These are phyloP conservation scores for Cladosporium cucumerinum DNA, from an alignment of 2,329 filamentous ascomycete genomes.

Conservation along the genomic window DNA sequence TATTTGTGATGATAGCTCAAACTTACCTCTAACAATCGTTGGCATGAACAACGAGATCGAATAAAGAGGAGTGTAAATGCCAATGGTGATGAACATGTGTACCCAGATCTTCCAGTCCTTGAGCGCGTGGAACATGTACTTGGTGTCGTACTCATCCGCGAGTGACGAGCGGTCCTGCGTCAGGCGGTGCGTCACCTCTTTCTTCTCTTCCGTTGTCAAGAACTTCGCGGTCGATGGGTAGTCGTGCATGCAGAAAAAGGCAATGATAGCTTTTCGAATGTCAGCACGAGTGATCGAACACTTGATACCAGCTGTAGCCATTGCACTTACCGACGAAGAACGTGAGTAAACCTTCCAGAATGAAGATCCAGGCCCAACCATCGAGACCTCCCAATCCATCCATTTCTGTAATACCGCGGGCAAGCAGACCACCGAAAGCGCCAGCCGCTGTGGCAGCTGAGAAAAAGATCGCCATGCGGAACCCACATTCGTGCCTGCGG, in stretches of 20 bases:
- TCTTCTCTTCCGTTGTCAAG: conserved; percentile 43
- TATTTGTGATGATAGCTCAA: conserved; percentile 22
- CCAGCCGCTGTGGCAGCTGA: conserved; percentile 50
- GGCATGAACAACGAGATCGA: conserved; percentile 28
- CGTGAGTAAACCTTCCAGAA: conserved; percentile 56
- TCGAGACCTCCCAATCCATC: conserved; percentile 55
- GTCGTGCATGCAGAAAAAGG: conserved; percentile 52
- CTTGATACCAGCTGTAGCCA: conserved; percentile 18
- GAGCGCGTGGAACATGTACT: conserved; percentile 45
- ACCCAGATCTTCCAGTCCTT: conserved; percentile 48
- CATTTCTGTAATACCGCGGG: conserved; percentile 69
- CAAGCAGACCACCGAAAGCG: conserved; percentile 71
- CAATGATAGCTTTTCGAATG: neutral
- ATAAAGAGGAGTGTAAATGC: neutral
- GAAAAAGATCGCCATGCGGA: conserved; percentile 69
- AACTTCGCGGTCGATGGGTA: conserved; percentile 57
- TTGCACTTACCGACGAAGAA: conserved; percentile 58
- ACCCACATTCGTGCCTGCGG: conserved; percentile 72
- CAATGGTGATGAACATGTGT: conserved; percentile 50
- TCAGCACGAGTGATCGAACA: neutral
- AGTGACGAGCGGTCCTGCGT: conserved; percentile 25
- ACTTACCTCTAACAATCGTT: conserved; percentile 42
- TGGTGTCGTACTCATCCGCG: conserved; percentile 34
- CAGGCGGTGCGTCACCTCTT: conserved; percentile 46
- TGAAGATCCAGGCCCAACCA: conserved; percentile 44